These are phyloP conservation scores for Alnus rubra DNA, from an alignment of 306 rosid genomes.

Conservation along the genomic window DNA sequence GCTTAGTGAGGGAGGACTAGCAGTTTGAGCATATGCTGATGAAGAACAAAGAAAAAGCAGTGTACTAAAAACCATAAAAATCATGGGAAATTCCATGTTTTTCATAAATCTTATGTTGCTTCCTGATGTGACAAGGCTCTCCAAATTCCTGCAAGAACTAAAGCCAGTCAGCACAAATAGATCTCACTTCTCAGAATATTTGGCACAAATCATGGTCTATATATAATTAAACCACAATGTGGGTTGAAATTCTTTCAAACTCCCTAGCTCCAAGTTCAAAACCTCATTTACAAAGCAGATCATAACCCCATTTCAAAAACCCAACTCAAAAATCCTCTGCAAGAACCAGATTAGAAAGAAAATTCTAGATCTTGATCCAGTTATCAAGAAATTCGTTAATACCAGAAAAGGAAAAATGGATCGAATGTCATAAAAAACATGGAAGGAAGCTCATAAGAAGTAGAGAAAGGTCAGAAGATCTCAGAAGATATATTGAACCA, in stretches of 20 bases:
- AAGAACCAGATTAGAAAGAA: slow-evolving; percentile 10
- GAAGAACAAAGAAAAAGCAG: slow-evolving; percentile 52
- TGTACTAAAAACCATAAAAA: slow-evolving; percentile 45
- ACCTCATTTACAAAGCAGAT: background rate
- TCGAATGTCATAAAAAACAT: background rate
- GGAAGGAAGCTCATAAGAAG: background rate
- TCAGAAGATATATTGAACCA: slow-evolving; percentile 12
- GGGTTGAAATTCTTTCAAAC: slow-evolving; percentile 2
- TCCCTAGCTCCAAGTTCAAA: background rate
- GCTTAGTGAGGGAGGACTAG: slow-evolving; percentile 48
- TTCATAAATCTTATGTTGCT: slow-evolving; percentile 10
- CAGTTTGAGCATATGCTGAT: slow-evolving; percentile 63
- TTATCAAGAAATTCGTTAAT: background rate
- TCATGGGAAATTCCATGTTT: slow-evolving; percentile 54
- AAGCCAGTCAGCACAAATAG: slow-evolving; percentile 17
- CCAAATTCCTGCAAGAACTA: slow-evolving; percentile 64
- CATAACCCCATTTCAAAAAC: slow-evolving; percentile 9
- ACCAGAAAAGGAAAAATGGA: background rate
- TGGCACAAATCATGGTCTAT: background rate
- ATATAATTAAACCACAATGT: slow-evolving; percentile 22
- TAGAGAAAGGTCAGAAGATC: slow-evolving; percentile 14
- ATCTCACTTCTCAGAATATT: slow-evolving; percentile 24
- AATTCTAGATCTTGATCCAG: slow-evolving; percentile 50
- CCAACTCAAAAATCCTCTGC: slow-evolving; percentile 9
- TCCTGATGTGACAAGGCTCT: slow-evolving; percentile 34